Percentiles rank a stretch among this genome's conserved stretches.
These are phyloP conservation scores for Sanguinoderma infundibulare DNA, from an alignment of 1,284 basidiomycete species.

Conservation along the genomic window DNA sequence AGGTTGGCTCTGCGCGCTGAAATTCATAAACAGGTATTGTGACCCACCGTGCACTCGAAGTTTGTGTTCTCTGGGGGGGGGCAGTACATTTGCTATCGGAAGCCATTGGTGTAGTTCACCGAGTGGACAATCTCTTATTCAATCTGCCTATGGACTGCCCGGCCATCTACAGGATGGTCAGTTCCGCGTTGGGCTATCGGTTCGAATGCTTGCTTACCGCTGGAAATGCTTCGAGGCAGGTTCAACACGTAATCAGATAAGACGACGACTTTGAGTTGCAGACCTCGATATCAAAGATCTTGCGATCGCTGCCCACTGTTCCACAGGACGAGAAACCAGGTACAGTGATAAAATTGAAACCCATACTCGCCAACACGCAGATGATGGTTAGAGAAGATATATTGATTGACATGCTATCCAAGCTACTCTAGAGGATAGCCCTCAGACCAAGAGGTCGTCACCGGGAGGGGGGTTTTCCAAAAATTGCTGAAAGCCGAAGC, in stretches of 20 bases:
- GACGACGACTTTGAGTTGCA: slow-evolving; percentile 61
- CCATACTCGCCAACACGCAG: background rate
- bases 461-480: slow-evolving; percentile 33
- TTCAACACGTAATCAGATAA: slow-evolving; percentile 82
- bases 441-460: slow-evolving; percentile 22
- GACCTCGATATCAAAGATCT: slow-evolving; percentile 54
- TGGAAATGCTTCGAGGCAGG: slow-evolving; percentile 71
- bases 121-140: slow-evolving; percentile 83
- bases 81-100: slow-evolving; percentile 97
- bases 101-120: slow-evolving; percentile 97
- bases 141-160: slow-evolving; percentile 77
- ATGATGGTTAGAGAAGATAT: slow-evolving; percentile 18
- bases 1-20: background rate
- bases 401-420: slow-evolving; percentile 11
- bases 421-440: slow-evolving; percentile 10
- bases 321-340: slow-evolving; percentile 87
- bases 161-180: slow-evolving; percentile 59
- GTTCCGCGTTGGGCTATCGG: background rate
- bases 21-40: background rate
- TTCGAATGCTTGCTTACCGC: slow-evolving; percentile 56
- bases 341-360: slow-evolving; percentile 83
- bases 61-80: slow-evolving; percentile 88
- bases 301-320: slow-evolving; percentile 67
- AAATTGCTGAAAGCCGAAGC: slow-evolving; percentile 43
- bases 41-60: slow-evolving; percentile 86